Conservation (phyloP, 345 rosid genomes). For the Eucalyptus regnans region DNA sequence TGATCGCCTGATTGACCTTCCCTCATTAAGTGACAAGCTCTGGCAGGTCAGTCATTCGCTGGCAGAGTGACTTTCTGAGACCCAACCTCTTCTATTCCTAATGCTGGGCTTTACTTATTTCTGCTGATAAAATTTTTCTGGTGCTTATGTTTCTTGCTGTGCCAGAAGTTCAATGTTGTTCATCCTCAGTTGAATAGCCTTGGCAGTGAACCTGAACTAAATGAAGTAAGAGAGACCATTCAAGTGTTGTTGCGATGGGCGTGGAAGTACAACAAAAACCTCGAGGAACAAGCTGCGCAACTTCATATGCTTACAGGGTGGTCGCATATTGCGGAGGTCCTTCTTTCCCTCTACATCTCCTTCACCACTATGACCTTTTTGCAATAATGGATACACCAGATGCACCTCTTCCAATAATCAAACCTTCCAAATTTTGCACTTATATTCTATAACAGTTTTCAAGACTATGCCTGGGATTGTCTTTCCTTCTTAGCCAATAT, state of each 20-base stretch:
- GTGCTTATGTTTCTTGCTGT: constrained; percentile 1
- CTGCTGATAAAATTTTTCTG: neutral
- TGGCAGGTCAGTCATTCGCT: constrained; percentile 57
- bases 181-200: constrained; percentile 51
- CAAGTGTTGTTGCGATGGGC: constrained; percentile 92
- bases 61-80: neutral
- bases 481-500: neutral
- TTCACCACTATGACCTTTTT: neutral
- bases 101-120: neutral
- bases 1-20: constrained; percentile 80
- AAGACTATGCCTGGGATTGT: neutral
- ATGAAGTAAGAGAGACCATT: constrained; percentile 66
- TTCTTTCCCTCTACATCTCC: neutral
- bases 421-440: neutral
- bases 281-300: constrained; percentile 97
- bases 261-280: constrained; percentile 89
- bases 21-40: constrained; percentile 67
- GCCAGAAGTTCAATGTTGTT: constrained; percentile 58
- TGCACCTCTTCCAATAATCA: neutral
- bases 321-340: constrained; percentile 92
- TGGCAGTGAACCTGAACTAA: constrained; percentile 62
- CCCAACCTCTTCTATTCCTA: neutral
- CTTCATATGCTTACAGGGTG: constrained; percentile 97
- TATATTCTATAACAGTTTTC: neutral
- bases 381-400: neutral